Conservation (phyloP, 805 yeast genomes). For the Yarrowia bubula region DNA sequence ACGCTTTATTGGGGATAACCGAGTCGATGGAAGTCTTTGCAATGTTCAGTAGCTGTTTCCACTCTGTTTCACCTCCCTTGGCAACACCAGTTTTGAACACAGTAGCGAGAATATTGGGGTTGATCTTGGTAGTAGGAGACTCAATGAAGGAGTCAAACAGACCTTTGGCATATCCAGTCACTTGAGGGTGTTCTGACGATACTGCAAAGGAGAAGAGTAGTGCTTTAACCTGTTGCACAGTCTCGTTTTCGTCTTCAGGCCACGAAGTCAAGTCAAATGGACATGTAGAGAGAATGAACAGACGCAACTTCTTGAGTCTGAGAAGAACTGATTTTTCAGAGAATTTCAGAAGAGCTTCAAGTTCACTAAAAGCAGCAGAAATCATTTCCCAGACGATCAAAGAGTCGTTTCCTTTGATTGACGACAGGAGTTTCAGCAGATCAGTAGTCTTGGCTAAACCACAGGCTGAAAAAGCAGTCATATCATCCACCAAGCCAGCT, state of each 20-base stretch:
- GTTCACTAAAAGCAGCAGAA: slow-evolving; percentile 42
- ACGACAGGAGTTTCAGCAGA: slow-evolving; percentile 49
- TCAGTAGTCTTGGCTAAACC: slow-evolving; percentile 51
- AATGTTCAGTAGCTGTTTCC: slow-evolving; percentile 58
- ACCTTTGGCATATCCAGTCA: slow-evolving; percentile 38
- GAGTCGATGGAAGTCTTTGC: slow-evolving; percentile 59
- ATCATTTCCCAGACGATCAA: slow-evolving; percentile 55
- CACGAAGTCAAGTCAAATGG: slow-evolving; percentile 53
- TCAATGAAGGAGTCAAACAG: slow-evolving; percentile 52
- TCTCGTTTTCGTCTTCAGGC: slow-evolving; percentile 50
- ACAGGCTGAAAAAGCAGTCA: slow-evolving; percentile 52
- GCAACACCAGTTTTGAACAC: slow-evolving; percentile 67
- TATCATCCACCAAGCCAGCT: slow-evolving; percentile 61
- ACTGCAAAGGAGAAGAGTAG: slow-evolving; percentile 45
- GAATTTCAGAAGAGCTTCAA: slow-evolving; percentile 48
- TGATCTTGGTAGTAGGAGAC: slow-evolving; percentile 61
- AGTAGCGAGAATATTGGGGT: slow-evolving; percentile 68
- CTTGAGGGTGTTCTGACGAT: slow-evolving; percentile 38
- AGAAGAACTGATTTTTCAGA: slow-evolving; percentile 47
- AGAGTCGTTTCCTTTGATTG: slow-evolving; percentile 52
- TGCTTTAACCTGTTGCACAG: slow-evolving; percentile 69
- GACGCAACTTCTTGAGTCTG: slow-evolving; percentile 47
- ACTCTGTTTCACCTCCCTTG: slow-evolving; percentile 59
- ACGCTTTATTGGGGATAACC: slow-evolving; percentile 68
- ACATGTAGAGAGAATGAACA: slow-evolving; percentile 43